These are phyloP conservation scores for Psilocybe cubensis DNA, from an alignment of 768 basidiomycete species.

Conservation along the genomic window DNA sequence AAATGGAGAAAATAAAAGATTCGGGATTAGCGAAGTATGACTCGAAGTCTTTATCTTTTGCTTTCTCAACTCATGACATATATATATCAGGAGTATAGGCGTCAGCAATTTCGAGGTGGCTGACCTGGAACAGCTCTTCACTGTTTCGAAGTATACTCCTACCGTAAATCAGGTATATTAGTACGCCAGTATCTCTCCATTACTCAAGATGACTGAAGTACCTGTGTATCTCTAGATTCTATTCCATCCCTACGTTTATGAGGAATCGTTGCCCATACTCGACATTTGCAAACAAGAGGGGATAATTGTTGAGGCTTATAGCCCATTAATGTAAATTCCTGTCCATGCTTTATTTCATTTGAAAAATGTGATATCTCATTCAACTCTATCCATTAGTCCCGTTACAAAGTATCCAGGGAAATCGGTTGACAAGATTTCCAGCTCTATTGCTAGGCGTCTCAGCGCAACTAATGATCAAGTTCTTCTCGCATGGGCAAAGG, in stretches of 20 bases:
- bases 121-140: conserved; percentile 57
- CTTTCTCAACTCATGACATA: not conserved
- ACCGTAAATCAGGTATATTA: conserved; percentile 64
- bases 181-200: not conserved
- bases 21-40: conserved; percentile 51
- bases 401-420: conserved; percentile 62
- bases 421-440: conserved; percentile 62
- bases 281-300: conserved; percentile 36
- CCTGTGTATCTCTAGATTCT: conserved; percentile 50
- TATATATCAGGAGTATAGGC: conserved; percentile 52
- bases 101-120: conserved; percentile 68
- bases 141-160: conserved; percentile 61
- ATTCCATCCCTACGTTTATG: conserved; percentile 69
- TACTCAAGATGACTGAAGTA: not conserved
- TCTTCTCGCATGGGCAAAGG: conserved; percentile 70
- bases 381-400: conserved; percentile 41
- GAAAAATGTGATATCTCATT: no score
- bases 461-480: conserved; percentile 65
- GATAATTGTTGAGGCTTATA: conserved; percentile 72
- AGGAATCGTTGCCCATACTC: conserved; percentile 52
- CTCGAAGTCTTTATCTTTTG: not conserved
- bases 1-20: conserved; percentile 62
- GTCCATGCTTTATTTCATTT: not conserved
- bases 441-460: conserved; percentile 51
- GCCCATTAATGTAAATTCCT: conserved; percentile 48